Evolutionary conservation across 768 basidiomycete genomes (phyloP).

Genomic region (Psilocybe cubensis): DNA sequence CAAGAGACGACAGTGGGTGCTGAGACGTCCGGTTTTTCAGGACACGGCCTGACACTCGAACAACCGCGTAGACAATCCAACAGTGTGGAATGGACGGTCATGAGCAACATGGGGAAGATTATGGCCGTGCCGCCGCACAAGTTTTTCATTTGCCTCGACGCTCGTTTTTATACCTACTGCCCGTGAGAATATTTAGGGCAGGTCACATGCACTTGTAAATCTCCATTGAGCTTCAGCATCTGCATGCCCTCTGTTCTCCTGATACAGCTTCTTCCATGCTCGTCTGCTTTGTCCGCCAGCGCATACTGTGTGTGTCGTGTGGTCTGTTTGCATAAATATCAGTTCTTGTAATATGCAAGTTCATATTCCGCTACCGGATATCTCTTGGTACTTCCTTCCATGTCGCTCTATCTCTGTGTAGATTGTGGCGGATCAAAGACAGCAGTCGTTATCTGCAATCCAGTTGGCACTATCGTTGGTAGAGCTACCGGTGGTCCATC

Average conservation of each 20-base stretch:
- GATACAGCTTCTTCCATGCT: slow-evolving; percentile 10
- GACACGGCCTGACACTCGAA: slow-evolving; percentile 92
- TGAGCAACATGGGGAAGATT: slow-evolving; percentile 91
- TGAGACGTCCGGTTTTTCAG: slow-evolving; percentile 81
- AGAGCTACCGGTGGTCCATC: slow-evolving; percentile 78
- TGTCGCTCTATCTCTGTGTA: slow-evolving; percentile 77
- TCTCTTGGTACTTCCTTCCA: slow-evolving; percentile 19
- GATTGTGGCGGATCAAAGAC: slow-evolving; percentile 94
- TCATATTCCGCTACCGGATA: too few relatives aligned
- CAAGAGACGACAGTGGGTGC: slow-evolving; percentile 69
- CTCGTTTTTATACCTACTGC: slow-evolving; percentile 15
- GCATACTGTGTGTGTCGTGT: slow-evolving; percentile 12
- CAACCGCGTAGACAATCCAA: slow-evolving; percentile 59
- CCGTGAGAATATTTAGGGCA: slow-evolving; percentile 45
- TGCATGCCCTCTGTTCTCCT: slow-evolving; percentile 6
- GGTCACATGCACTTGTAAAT: slow-evolving; percentile 20
- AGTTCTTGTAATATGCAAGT: background rate
- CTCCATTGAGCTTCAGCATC: too few relatives aligned
- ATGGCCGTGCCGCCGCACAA: slow-evolving; percentile 87
- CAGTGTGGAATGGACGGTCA: slow-evolving; percentile 51
- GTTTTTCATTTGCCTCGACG: slow-evolving; percentile 23
- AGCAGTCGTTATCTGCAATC: slow-evolving; percentile 67
- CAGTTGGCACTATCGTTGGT: slow-evolving; percentile 61
- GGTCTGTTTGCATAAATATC: slow-evolving; percentile 14
- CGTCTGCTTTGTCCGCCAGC: slow-evolving; percentile 5